Conservation (phyloP, 2,329 filamentous ascomycete genomes). For the Pseudogymnoascus sp. region DNA sequence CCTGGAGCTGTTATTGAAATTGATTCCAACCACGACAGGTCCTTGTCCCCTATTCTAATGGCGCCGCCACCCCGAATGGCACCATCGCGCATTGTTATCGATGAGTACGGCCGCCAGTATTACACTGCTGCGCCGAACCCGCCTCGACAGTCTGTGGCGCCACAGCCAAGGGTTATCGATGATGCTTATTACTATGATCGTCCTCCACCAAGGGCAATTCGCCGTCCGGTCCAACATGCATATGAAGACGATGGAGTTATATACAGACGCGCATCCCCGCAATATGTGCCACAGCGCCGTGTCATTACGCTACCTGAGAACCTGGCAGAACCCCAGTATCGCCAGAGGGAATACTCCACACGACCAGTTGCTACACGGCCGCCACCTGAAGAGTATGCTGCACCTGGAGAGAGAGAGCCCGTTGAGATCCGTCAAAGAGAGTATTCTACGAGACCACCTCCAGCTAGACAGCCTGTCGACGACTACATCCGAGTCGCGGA, state of each 20-base stretch:
- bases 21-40: constrained; percentile 39
- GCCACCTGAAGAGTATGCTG: constrained; percentile 39
- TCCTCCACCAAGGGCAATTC: constrained; percentile 22
- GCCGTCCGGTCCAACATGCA: constrained; percentile 28
- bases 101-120: constrained; percentile 78
- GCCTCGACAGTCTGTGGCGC: constrained; percentile 44
- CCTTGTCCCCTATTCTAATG: constrained; percentile 42
- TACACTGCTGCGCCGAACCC: constrained; percentile 44
- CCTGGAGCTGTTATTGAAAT: constrained; percentile 41
- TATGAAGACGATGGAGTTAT: constrained; percentile 43
- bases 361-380: constrained; percentile 35
- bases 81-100: constrained; percentile 63
- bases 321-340: constrained; percentile 40
- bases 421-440: constrained; percentile 11
- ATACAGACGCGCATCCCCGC: constrained; percentile 44
- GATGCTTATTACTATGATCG: constrained; percentile 60
- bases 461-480: neutral
- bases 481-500: neutral
- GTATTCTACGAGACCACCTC: neutral
- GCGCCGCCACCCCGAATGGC: constrained; percentile 35
- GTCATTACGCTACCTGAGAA: constrained; percentile 57
- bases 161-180: constrained; percentile 39
- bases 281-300: constrained; percentile 42
- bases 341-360: constrained; percentile 49
- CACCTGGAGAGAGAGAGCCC: constrained; percentile 30